Evolutionary conservation across 2,329 filamentous ascomycete genomes (phyloP).

Genomic region (Neodidymelliopsis sp.): DNA sequence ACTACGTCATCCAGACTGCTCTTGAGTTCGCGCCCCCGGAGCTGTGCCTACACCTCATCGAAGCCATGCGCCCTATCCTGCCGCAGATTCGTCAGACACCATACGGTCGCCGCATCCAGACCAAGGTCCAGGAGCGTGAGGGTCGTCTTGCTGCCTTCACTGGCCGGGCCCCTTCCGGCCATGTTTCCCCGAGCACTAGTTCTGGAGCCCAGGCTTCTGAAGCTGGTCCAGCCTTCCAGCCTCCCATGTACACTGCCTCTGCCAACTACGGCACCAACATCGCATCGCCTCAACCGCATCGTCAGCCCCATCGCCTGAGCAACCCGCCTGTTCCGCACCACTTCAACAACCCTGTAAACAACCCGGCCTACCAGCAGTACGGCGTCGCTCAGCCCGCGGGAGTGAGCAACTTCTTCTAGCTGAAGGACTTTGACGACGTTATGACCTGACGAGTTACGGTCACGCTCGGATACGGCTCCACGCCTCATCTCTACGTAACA

Average conservation of each 20-base stretch:
- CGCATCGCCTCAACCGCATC: constrained; percentile 45
- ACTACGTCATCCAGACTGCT: constrained; percentile 98
- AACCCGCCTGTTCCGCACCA: constrained; percentile 48
- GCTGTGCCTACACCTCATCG: constrained; percentile 68
- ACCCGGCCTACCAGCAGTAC: constrained; percentile 52
- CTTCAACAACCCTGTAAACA: constrained; percentile 47
- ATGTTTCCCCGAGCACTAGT: constrained; percentile 39
- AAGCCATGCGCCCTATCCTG: constrained; percentile 84
- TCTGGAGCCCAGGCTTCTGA: constrained; percentile 34
- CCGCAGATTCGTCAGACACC: constrained; percentile 88
- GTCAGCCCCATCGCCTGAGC: constrained; percentile 48
- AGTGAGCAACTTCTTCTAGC: constrained; percentile 56
- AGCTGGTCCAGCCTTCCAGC: constrained; percentile 28
- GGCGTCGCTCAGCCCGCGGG: constrained; percentile 49
- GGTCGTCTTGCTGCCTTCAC: constrained; percentile 43
- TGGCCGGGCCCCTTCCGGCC: constrained; percentile 39
- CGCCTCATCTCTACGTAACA: constrained; percentile 31
- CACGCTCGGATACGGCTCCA: constrained; percentile 27
- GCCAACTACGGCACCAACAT: constrained; percentile 48
- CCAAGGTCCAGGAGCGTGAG: constrained; percentile 76
- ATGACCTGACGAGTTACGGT: constrained; percentile 60
- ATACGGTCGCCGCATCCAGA: constrained; percentile 90
- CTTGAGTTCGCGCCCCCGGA: constrained; percentile 49
- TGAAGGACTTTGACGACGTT: constrained; percentile 51
- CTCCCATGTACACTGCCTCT: constrained; percentile 47